phyloP scores from a whole-genome alignment of 2,329 filamentous ascomycete genomes.

The Rhynchosporium agropyri region DNA sequence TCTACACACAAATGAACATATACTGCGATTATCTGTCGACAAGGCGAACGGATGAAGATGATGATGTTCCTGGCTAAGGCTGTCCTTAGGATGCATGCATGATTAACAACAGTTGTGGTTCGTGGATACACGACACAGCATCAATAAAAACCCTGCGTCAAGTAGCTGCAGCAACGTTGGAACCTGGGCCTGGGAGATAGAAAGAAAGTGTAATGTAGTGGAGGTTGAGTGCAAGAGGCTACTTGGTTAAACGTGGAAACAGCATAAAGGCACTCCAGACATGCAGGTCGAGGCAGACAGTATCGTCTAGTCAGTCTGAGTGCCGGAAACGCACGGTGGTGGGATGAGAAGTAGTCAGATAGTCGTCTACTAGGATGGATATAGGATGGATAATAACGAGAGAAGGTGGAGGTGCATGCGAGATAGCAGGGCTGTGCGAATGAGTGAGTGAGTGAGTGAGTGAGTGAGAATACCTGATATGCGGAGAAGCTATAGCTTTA shows the following conservation, averaged over 20 bases:
- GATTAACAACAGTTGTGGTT: constrained; percentile 41
- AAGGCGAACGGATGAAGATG: constrained; percentile 34
- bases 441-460: background rate
- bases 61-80: constrained; percentile 43
- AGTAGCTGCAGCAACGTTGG: constrained; percentile 38
- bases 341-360: constrained; percentile 23
- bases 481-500: constrained; percentile 40
- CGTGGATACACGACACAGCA: constrained; percentile 34
- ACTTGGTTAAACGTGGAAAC: constrained; percentile 37
- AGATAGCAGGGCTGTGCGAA: constrained; percentile 13
- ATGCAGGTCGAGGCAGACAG: constrained; percentile 28
- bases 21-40: constrained; percentile 27
- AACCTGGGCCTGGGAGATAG: constrained; percentile 24
- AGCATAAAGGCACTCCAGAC: constrained; percentile 36
- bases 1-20: constrained; percentile 27
- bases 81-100: constrained; percentile 44
- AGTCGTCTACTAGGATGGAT: constrained; percentile 14
- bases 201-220: constrained; percentile 22
- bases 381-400: background rate
- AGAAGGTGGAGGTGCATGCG: constrained; percentile 7
- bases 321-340: constrained; percentile 26
- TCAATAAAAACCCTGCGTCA: constrained; percentile 40
- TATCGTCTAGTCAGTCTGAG: constrained; percentile 20
- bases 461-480: constrained; percentile 25
- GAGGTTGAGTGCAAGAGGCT: constrained; percentile 34